Base-by-base conservation (phyloP, 352 stramenopile species). In the Phytopythium montanum region DNA sequence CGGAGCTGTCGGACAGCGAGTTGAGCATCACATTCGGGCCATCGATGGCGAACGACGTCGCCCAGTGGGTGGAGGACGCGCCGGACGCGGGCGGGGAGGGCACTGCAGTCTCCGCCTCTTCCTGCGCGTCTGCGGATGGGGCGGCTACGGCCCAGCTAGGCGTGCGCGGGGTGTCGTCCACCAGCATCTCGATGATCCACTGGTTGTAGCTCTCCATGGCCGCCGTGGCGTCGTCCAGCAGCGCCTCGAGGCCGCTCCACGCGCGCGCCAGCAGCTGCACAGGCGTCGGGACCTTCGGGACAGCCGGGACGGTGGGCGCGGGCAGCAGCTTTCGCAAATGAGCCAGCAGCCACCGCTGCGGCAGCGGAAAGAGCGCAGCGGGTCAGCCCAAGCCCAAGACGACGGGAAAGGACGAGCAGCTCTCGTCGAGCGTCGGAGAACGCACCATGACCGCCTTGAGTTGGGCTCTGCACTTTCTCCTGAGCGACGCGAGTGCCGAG, bases 201-300 rank as follows among this genome's bases (percentile, higher is more conserved):
- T 44, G 59, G 42, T 70, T 76, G 34, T 64, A 76, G 26, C 65
- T 65, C 23, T 74, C 59, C 65, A 76, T 67, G 21, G 49, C 21
- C 6, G 13, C 64, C 42, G 45, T 68, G 31, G 13, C 63, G 16
- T 52, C 25, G 54, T 16, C 21, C 33, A 14, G 62, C 59, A 42
- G 62, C 55, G 57, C 12, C 23, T 48, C 23, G 13, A 34, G 1
- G 7, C 9, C 7, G 25, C 23, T 46, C 31, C 29, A 56, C 19
- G 34, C 50, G 50, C 31, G 19, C 44, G 44, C 44, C 31, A 56
- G 31, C n/a, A 56, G 50, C 4, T 38, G 19, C 1, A 36, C 31
- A 36, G 31, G 31, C 3, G 31, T 5, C 48, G 26, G 8, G 12
- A 23, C 12, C 5, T 26, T 46, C 39, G 19, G 9, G 19, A 46